phyloP scores from a whole-genome alignment of 2,329 filamentous ascomycete species.

The Xylariales sp. region DNA sequence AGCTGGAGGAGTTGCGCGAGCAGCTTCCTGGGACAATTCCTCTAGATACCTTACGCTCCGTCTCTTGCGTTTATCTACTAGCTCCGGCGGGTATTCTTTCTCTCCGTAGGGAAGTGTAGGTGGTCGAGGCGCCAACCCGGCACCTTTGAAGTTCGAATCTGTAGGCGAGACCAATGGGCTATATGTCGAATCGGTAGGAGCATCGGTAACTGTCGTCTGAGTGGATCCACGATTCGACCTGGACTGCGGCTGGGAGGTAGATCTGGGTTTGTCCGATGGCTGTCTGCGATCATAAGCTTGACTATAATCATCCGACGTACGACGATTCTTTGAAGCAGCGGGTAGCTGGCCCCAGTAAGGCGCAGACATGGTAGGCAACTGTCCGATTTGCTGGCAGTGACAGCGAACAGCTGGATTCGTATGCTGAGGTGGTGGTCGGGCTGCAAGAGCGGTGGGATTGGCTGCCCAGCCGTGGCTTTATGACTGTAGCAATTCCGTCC shows the following conservation, averaged over 20 bases:
- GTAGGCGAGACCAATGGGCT: constrained; percentile 54
- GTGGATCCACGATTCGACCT: constrained; percentile 48
- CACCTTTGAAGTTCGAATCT: constrained; percentile 42
- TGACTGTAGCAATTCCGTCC: background rate
- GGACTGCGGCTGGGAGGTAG: constrained; percentile 32
- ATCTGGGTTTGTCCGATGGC: constrained; percentile 25
- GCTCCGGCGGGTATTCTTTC: constrained; percentile 37
- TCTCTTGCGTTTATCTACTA: constrained; percentile 37
- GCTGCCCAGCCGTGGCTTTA: background rate
- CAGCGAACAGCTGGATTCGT: background rate
- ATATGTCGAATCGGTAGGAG: constrained; percentile 53
- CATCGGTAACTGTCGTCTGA: constrained; percentile 52
- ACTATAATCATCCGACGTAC: constrained; percentile 30
- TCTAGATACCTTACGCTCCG: constrained; percentile 39
- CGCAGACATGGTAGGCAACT: constrained; percentile 11
- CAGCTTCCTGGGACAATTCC: constrained; percentile 30
- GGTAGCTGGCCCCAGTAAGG: constrained; percentile 58
- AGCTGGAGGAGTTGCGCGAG: constrained; percentile 37
- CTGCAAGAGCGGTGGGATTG: constrained; percentile 7
- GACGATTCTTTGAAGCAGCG: constrained; percentile 40
- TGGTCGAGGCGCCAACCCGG: constrained; percentile 55
- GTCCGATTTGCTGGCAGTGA: constrained; percentile 2
- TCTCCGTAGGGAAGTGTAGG: constrained; percentile 49
- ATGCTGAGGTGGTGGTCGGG: constrained; percentile 22
- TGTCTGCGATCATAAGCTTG: constrained; percentile 25